Evolutionary conservation across 1,284 basidiomycete species (phyloP).

Genomic region (Termitomyces sp.): DNA sequence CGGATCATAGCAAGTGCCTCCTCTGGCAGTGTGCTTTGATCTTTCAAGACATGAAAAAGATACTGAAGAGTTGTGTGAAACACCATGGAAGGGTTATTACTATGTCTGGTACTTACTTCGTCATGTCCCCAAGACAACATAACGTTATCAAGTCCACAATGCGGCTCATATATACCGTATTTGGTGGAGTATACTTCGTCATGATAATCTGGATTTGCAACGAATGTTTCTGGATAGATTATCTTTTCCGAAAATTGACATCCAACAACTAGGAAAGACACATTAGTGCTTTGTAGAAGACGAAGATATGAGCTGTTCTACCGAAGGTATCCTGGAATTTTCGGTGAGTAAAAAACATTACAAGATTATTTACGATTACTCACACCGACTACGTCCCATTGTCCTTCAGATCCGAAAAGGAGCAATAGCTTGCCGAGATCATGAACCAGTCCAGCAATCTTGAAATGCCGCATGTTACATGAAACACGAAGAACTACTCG

Average conservation of each 20-base stretch:
- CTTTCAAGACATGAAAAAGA: slow-evolving; percentile 72
- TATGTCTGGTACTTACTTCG: slow-evolving; percentile 45
- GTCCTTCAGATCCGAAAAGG: slow-evolving; percentile 80
- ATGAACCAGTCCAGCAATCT: slow-evolving; percentile 81
- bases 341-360: slow-evolving; percentile 12
- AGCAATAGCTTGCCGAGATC: slow-evolving; percentile 84
- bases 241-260: slow-evolving; percentile 82
- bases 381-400: slow-evolving; percentile 91
- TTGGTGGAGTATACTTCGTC: slow-evolving; percentile 76
- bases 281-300: not conserved
- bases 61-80: slow-evolving; percentile 42
- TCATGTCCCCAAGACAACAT: slow-evolving; percentile 92
- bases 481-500: not conserved
- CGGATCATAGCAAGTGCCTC: slow-evolving; percentile 89
- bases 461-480: not conserved
- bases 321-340: slow-evolving; percentile 49
- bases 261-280: slow-evolving; percentile 55
- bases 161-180: slow-evolving; percentile 77
- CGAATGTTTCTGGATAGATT: slow-evolving; percentile 84
- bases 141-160: slow-evolving; percentile 87
- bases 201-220: slow-evolving; percentile 68
- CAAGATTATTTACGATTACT: slow-evolving; percentile 22
- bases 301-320: not conserved
- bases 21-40: slow-evolving; percentile 74
- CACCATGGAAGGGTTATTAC: slow-evolving; percentile 9